These are phyloP conservation scores for Pyrenopolyporus hunteri DNA, from an alignment of 495 filamentous ascomycete genomes.

Conservation along the genomic window DNA sequence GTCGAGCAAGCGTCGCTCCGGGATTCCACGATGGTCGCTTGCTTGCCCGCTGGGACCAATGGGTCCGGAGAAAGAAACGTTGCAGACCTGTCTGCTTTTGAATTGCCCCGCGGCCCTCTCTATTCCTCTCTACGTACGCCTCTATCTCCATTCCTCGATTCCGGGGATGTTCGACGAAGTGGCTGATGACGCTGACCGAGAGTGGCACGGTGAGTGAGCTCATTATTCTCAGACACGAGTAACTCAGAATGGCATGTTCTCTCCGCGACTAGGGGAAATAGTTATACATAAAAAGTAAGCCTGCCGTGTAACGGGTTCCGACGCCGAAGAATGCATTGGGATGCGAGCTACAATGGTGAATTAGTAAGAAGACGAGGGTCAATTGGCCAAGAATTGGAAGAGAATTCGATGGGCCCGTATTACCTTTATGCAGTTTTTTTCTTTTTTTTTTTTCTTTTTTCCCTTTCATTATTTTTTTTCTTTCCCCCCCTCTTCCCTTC, in stretches of 20 bases:
- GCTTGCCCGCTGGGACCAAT: slow-evolving; percentile 6
- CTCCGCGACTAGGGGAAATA: slow-evolving; percentile 9
- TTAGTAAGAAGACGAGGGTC: slow-evolving; percentile 9
- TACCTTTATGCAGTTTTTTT: not conserved
- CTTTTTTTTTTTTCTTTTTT: not conserved
- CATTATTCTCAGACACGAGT: slow-evolving; percentile 15
- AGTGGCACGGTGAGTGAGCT: slow-evolving; percentile 9
- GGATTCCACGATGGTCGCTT: slow-evolving; percentile 1
- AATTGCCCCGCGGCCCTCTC: no score
- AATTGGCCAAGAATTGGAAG: slow-evolving; percentile 21
- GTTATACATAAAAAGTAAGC: slow-evolving; percentile 6
- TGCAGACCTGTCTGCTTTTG: slow-evolving; percentile 10
- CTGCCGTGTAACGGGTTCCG: slow-evolving; percentile 21
- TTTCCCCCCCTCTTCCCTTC: no score
- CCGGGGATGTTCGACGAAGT: slow-evolving; percentile 12
- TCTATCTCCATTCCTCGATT: no score
- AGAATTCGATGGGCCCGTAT: slow-evolving; percentile 10
- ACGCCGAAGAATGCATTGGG: slow-evolving; percentile 24
- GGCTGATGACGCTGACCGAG: slow-evolving; percentile 10
- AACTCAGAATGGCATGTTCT: no score
- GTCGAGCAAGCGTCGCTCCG: slow-evolving; percentile 15
- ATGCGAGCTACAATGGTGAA: slow-evolving; percentile 25
- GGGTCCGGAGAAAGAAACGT: slow-evolving; percentile 9
- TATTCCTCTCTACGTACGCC: no score
- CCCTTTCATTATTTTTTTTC: no score